These are phyloP conservation scores for Thelonectria olida DNA, from an alignment of 2,329 filamentous ascomycete genomes.

Conservation along the genomic window DNA sequence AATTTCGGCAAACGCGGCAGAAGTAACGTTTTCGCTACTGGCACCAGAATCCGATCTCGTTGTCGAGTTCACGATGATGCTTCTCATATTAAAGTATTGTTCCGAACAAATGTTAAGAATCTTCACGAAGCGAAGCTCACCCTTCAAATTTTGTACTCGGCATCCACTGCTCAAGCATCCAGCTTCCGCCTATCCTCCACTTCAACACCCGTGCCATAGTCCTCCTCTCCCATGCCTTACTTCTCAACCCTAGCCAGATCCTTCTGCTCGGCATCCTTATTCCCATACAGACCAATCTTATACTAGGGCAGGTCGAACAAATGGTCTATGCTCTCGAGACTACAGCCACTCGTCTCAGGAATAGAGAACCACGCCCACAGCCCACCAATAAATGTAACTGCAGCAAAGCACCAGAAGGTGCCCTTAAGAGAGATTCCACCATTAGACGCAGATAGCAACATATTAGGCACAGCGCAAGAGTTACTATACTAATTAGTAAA, in stretches of 20 bases:
- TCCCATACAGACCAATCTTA: constrained; percentile 70
- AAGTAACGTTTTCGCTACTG: no score
- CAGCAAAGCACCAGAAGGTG: constrained; percentile 81
- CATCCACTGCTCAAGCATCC: constrained; percentile 28
- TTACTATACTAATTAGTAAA: constrained; percentile 85
- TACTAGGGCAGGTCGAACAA: constrained; percentile 80
- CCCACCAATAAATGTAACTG: constrained; percentile 73
- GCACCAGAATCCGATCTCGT: no score
- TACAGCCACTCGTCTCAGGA: constrained; percentile 75
- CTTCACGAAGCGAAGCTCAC: no score
- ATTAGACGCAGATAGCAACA: constrained; percentile 64
- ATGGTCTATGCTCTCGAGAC: constrained; percentile 74
- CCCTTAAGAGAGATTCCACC: constrained; percentile 68
- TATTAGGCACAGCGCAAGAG: constrained; percentile 76
- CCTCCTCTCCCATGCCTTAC: constrained; percentile 47
- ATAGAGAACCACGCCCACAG: constrained; percentile 77
- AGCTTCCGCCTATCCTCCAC: constrained; percentile 46
- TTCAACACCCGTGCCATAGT: constrained; percentile 44
- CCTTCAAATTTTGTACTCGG: no score
- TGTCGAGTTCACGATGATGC: no score
- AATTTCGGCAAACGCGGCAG: no score
- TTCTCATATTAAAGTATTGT: no score
- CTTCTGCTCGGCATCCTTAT: constrained; percentile 59
- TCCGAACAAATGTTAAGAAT: no score
- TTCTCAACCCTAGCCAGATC: constrained; percentile 57